Evolutionary conservation across 306 rosid genomes (phyloP), one percentile per base, ranked within the genome.

Genomic region (Malus sylvestris): DNA sequence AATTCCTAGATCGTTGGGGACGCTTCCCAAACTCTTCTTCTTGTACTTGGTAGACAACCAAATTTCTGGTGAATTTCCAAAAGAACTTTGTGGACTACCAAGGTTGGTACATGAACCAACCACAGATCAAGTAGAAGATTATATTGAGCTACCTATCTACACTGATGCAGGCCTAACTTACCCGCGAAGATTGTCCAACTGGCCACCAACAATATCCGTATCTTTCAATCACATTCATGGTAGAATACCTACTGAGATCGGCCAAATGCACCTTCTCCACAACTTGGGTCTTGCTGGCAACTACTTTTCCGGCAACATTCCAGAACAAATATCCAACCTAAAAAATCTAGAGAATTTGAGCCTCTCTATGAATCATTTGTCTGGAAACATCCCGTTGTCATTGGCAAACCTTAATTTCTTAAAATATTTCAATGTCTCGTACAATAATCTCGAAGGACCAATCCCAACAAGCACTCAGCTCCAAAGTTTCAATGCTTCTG

Each of bases 121-220:
- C 40, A 35, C 40, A 35, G 1, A 4, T 35, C 40, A 6, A 35
- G 40, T 35, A 35, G 40, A 35, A 2, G 40, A 35, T 7, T 35
- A 35, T 35, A 35, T 35, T 22, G 63, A 58, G 3, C 2, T 58
- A 2, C 29, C 63, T 22, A 8, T 58, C 15, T 58, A 4, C 63
- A n/a, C 4, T 4, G 14, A 4, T 9, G 0, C 2, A 0, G 10
- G 0, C 9, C 0, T 16, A 53, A 5, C 1, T 53, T 53, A 53
- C 59, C 59, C 59, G 1, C 59, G 0, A 16, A 16, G 9, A 18
- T 19, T 19, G 11, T 58, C 14, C 10, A 58, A 59, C 13, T 58
- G 22, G 9, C 29, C 63, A 58, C 27, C 63, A 20, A 3, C 6
- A n/a, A 58, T 58, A 22, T 1, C 1, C 5, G 4, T 58, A 22